phyloP scores from a whole-genome alignment of 805 yeast genomes.

The Kazachstania bromeliacearum region DNA sequence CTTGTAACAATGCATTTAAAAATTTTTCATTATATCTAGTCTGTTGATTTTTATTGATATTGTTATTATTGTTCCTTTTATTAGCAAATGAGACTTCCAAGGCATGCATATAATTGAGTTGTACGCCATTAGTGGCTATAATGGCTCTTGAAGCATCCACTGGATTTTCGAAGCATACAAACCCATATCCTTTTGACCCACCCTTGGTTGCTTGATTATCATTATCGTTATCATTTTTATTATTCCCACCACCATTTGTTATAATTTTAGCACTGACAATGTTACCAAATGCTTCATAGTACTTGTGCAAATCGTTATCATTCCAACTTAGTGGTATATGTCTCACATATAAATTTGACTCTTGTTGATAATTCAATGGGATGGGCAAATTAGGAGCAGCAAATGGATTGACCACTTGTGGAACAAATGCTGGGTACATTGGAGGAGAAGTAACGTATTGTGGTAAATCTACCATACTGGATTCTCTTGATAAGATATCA shows the following conservation, averaged over 20 bases:
- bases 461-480: neutral
- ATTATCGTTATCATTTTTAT: slow-evolving; percentile 1
- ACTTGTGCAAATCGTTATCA: slow-evolving; percentile 41
- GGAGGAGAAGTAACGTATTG: neutral
- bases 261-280: slow-evolving; percentile 49
- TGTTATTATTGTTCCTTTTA: slow-evolving; percentile 21
- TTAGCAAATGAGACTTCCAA: slow-evolving; percentile 68
- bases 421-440: neutral
- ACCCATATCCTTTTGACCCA: slow-evolving; percentile 66
- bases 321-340: slow-evolving; percentile 47
- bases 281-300: slow-evolving; percentile 40
- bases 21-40: slow-evolving; percentile 20
- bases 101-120: slow-evolving; percentile 40
- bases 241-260: slow-evolving; percentile 32
- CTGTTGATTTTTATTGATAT: neutral
- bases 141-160: slow-evolving; percentile 62
- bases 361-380: slow-evolving; percentile 43
- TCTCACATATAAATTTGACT: slow-evolving; percentile 64
- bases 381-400: slow-evolving; percentile 16
- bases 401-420: slow-evolving; percentile 1
- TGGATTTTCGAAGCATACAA: slow-evolving; percentile 63
- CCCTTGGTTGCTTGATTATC: slow-evolving; percentile 1
- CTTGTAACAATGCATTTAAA: slow-evolving; percentile 20
- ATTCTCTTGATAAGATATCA: neutral
- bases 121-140: slow-evolving; percentile 35